Evolutionary conservation across 306 rosid species (phyloP), one percentile per base, ranked within the genome.

Genomic region (Fragaria ananassa): DNA sequence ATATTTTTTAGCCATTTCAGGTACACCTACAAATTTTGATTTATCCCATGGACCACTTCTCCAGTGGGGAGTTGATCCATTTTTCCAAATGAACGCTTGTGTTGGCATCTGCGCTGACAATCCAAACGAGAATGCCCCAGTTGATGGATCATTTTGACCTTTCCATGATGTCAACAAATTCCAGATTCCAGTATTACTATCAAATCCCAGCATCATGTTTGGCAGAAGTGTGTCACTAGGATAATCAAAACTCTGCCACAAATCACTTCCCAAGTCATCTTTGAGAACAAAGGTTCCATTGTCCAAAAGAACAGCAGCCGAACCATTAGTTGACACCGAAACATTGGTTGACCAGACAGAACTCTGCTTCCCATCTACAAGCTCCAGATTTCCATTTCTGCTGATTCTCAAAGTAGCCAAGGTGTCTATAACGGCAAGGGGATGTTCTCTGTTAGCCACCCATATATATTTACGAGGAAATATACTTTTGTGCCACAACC

Each of bases 21-120:
- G 85, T 10, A 82, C 0, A 23, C 94, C 94, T 1, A 81, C 62
- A 51, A 87, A 89, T 70, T 74, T 44, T 12, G 82, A 41, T 19
- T 78, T 78, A 56, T 86, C 87, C 91, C 94, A 89, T 11, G 88
- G 91, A 50, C 94, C 94, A 56, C 82, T 84, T 49, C 91, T 79
- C 88, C 85, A 84, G 53, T 18, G 67, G 11, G 84, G 87, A 2
- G 27, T n/a, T 53, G 60, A 53, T 6, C 11, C 25, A 53, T 53
- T 53, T 6, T 2, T 18, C 60, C 11, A 53, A n/a, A 53, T n/a
- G 25, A 53, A 19, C 10, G 0, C 27, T 53, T 53, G 60, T 53
- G 60, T 6, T 5, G 60, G 60, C 10, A 8, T 53, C 25, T 53
- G 11, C 1, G 3, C 25, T 53, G 60, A 6, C 25, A 53, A 9